Percentiles rank a stretch among this genome's conserved stretches.
Evolutionary conservation across 352 stramenopile species (phyloP).

Genomic region (Pythium diclinum): DNA sequence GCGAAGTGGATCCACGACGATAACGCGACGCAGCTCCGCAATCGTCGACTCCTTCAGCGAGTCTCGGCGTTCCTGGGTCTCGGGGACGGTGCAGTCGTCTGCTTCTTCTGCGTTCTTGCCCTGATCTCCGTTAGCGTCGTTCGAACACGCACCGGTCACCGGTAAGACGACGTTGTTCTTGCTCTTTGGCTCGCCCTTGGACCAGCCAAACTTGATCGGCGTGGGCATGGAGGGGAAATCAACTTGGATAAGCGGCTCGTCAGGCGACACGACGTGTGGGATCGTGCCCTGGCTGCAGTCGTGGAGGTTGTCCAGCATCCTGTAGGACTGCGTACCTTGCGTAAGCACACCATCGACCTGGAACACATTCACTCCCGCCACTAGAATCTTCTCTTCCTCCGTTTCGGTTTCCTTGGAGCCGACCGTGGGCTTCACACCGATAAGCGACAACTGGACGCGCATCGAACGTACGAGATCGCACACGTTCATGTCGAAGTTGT

Average conservation of each 20-base stretch:
- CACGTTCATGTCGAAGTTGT: conserved; percentile 76
- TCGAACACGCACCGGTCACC: conserved; percentile 19
- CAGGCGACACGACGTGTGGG: conserved; percentile 64
- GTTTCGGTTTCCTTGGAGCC: conserved; percentile 35
- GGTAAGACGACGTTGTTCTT: conserved; percentile 33
- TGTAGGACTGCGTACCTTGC: conserved; percentile 67
- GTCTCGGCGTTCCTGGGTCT: conserved; percentile 46
- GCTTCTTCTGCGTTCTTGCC: conserved; percentile 57
- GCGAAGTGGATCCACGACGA: conserved; percentile 78
- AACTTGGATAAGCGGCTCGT: conserved; percentile 68
- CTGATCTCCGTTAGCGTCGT: conserved; percentile 9
- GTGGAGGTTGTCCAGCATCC: conserved; percentile 83
- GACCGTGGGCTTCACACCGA: conserved; percentile 70
- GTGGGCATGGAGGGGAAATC: conserved; percentile 62
- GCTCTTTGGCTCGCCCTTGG: conserved; percentile 54
- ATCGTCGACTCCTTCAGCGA: conserved; percentile 52
- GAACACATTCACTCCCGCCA: conserved; percentile 80
- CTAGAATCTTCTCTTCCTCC: conserved; percentile 67
- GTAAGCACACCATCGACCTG: conserved; percentile 68
- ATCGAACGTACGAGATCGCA: conserved; percentile 67
- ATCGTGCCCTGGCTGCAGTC: conserved; percentile 64
- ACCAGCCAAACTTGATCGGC: conserved; percentile 79
- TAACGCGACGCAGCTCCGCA: conserved; percentile 72
- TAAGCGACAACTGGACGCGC: conserved; percentile 69
- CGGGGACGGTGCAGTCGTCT: conserved; percentile 56